Base-by-base conservation (phyloP, 352 stramenopile genomes). In the Elongisporangium anandrum region DNA sequence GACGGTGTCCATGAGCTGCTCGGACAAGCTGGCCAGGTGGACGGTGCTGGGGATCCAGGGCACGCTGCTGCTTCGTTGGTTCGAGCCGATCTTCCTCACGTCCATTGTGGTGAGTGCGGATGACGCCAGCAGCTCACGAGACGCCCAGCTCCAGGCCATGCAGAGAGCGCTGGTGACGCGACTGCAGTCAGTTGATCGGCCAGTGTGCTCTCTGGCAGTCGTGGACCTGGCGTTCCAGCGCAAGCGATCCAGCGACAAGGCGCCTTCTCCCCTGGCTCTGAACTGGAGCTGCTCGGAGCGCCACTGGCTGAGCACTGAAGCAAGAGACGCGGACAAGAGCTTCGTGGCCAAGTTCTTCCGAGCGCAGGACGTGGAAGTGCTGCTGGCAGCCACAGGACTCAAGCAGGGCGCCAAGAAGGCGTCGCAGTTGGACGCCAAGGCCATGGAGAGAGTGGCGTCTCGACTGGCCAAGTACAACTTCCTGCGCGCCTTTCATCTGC, bases 11-110 rank as follows among this genome's bases (percentile, higher is more conserved):
- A 96, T 98, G 88, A 97, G 91, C 48, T 98, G 94, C 68, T 96
- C 85, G 10, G 92, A 98, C 66, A 98, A 98, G 74, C 50, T 98
- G 52, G 79, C 88, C 38, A 82, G 84, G 67, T 98, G 94, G 94
- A 79, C 74, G 34, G 60, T 77, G 9, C 22, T 90, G 5, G 94
- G 94, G 9, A 59, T 97, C 10, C 89, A 98, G 55, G 92, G 94
- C 53, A 71, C 64, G 8, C 54, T 93, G 47, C 60, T 95, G 45
- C 61, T 85, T 50, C 73, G 78, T 39, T 91, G 76, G 70, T 92
- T 80, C 55, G 79, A 85, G 23, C 81, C 81, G 0, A 21, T 94
- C 9, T 64, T 66, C 17, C 55, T 91, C 1, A 57, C 24, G 22
- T 85, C 81, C 0, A 65, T 91, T 41, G 57, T 86, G 39, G 74